A percentile compares a stretch with the other conserved stretches of the same genome.
Conservation (phyloP, 768 basidiomycete genomes). For the Mycena pura region DNA sequence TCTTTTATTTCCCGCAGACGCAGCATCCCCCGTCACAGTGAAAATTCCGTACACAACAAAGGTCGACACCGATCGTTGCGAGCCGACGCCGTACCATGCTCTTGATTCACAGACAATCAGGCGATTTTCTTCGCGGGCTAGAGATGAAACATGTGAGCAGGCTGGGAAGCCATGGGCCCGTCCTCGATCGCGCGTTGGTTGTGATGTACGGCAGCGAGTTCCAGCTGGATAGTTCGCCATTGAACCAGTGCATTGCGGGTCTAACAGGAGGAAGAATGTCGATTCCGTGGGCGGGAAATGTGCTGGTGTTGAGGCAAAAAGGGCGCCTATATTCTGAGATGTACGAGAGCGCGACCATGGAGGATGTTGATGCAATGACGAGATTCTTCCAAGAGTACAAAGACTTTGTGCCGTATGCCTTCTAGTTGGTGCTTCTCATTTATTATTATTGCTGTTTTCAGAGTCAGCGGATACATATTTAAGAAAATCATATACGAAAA, state of each 20-base stretch:
- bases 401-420: constrained; percentile 16
- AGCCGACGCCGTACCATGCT: constrained; percentile 6
- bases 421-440: neutral
- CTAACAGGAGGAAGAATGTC: constrained; percentile 6
- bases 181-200: neutral
- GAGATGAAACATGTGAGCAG: constrained; percentile 18
- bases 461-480: too few species aligned
- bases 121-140: neutral
- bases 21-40: neutral
- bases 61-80: constrained; percentile 2
- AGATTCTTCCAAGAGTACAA: constrained; percentile 14
- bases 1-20: constrained; percentile 16
- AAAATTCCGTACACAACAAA: constrained; percentile 13
- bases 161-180: neutral
- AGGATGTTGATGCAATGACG: constrained; percentile 10
- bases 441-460: too few species aligned
- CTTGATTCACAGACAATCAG: neutral
- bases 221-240: neutral
- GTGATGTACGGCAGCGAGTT: constrained; percentile 11
- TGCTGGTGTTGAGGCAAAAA: constrained; percentile 19
- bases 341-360: constrained; percentile 15
- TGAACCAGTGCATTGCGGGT: constrained; percentile 6
- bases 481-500: too few species aligned
- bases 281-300: constrained; percentile 17
- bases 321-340: constrained; percentile 8